Base-by-base conservation (phyloP, 371 early-diverging fungal species). In the Globomyces sp. region DNA sequence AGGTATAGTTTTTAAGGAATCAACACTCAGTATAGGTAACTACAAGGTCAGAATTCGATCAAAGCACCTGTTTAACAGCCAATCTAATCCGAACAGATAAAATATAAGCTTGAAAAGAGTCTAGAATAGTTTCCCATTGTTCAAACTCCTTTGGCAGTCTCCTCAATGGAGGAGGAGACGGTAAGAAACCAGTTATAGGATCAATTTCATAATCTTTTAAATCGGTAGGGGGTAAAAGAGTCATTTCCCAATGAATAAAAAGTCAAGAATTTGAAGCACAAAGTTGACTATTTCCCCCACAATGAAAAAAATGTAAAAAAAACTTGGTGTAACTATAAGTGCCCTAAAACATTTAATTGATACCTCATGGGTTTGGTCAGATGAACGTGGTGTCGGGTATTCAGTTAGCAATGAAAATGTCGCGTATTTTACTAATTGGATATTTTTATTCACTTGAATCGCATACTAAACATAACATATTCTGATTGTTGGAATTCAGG, bases 61-160 rank as follows among this genome's bases (percentile, higher is more conserved):
- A n/a, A 1, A 66, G 67, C 80, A 92, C 93, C 86, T 89, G 84
- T 57, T 84, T 77, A 1, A 92, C 86, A 44, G 76, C 75, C 50
- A 82, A 80, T 65, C 98, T 82, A 44, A 95, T 74, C 57, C 83
- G 77, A 43, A 92, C 90, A 34, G 90, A 88, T 53, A 96, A 80
- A 57, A 95, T 76, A 40, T 92, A 82, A 10, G 83, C 86, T 67
- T 87, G 88, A 74, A 94, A 84, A 64, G 87, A 76, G 59, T 90
- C 88, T 78, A 95, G 80, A 68, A 92, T 80, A 0, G 61, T 67
- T 76, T 96, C 97, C 98, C 97, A 98, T 2, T 92, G 91, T 43
- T 85, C 88, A 74, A 92, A 90, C 6, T 83, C 75, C 58, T 87
- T 82, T 1, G 86, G 74, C 24, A 96, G 77, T 45, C 92, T 79